Percentiles rank a stretch among this genome's conserved stretches.
Evolutionary conservation across 306 rosid genomes (phyloP).

Genomic region (Dryas alaskensis): DNA sequence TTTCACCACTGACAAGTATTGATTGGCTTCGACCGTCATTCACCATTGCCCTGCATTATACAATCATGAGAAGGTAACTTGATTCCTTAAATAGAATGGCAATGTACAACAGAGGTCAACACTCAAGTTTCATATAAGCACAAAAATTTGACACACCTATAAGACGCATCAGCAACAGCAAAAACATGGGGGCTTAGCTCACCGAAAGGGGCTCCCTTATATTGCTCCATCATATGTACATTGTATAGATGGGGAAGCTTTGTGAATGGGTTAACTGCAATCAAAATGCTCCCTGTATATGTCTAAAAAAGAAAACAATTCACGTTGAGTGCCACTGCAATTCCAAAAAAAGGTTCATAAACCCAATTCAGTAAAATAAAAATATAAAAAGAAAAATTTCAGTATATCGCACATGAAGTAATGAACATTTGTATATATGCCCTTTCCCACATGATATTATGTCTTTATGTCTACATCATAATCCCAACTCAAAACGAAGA

Average conservation of each 20-base stretch:
- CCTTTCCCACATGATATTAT: background rate
- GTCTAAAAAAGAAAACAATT: conserved; percentile 51
- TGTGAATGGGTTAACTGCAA: conserved; percentile 95
- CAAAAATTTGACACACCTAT: conserved; percentile 54
- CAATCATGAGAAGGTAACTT: conserved; percentile 38
- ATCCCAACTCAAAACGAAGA: background rate
- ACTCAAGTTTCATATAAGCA: conserved; percentile 6
- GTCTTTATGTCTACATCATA: background rate
- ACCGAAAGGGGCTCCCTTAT: conserved; percentile 91
- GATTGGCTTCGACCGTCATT: conserved; percentile 81
- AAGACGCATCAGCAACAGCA: conserved; percentile 94
- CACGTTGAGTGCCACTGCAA: conserved; percentile 10
- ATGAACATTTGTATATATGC: background rate
- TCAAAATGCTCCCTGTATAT: conserved; percentile 94
- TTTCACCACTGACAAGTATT: conserved; percentile 96
- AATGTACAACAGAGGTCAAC: conserved; percentile 13
- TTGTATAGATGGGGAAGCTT: conserved; percentile 94
- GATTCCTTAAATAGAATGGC: conserved; percentile 19
- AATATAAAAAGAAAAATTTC: background rate
- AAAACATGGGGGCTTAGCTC: conserved; percentile 98
- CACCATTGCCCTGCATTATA: conserved; percentile 88
- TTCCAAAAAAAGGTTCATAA: background rate
- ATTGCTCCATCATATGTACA: conserved; percentile 92
- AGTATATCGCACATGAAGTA: background rate
- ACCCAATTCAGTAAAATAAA: background rate